Percentiles rank a stretch among this genome's conserved stretches.
Conservation (phyloP, 1,139 yeast genomes). For the Hyphopichia pseudoburtonii region DNA sequence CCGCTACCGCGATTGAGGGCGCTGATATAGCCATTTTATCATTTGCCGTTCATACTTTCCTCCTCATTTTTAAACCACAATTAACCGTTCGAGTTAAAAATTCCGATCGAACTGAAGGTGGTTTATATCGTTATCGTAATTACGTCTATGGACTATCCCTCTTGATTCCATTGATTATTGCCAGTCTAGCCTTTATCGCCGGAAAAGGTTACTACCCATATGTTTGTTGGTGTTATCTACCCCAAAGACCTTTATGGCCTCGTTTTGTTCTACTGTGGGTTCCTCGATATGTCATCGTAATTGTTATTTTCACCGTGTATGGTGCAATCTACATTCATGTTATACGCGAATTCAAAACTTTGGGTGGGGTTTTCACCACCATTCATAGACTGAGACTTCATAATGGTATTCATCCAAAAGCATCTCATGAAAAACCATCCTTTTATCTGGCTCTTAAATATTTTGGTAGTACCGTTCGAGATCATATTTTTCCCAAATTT, state of each 20-base stretch:
- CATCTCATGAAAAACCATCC: slow-evolving; percentile 27
- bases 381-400: slow-evolving; percentile 18
- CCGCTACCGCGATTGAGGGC: slow-evolving; percentile 82
- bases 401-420: slow-evolving; percentile 6
- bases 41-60: slow-evolving; percentile 80
- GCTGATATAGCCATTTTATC: slow-evolving; percentile 83
- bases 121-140: slow-evolving; percentile 61
- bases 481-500: slow-evolving; percentile 29
- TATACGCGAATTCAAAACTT: slow-evolving; percentile 53
- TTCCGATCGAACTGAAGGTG: slow-evolving; percentile 62
- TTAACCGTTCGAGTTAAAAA: slow-evolving; percentile 45
- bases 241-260: slow-evolving; percentile 73
- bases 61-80: slow-evolving; percentile 66
- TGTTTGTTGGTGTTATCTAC: slow-evolving; percentile 81
- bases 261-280: slow-evolving; percentile 78
- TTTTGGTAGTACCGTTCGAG: slow-evolving; percentile 24
- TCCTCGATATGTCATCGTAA: slow-evolving; percentile 69
- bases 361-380: slow-evolving; percentile 47
- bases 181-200: slow-evolving; percentile 68
- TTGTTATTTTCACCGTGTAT: slow-evolving; percentile 65
- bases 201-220: slow-evolving; percentile 58
- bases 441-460: slow-evolving; percentile 37
- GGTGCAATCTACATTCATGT: slow-evolving; percentile 74
- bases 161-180: slow-evolving; percentile 64
- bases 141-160: slow-evolving; percentile 61